These are phyloP conservation scores for Mortierella claussenii DNA, from an alignment of 192 early-diverging fungal species.

Conservation along the genomic window DNA sequence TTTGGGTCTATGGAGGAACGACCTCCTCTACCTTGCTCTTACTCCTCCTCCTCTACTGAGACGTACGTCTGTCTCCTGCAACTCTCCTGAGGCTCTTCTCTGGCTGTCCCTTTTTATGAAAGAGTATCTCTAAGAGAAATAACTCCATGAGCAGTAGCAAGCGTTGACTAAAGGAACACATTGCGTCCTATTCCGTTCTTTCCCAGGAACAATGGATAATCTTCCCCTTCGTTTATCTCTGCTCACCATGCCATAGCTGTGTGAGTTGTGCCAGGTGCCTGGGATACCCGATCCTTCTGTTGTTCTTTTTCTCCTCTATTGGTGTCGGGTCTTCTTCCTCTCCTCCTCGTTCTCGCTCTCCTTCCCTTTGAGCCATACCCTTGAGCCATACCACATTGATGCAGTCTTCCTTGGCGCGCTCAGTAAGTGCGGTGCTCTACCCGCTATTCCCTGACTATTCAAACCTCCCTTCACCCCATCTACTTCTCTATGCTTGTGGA, in stretches of 20 bases:
- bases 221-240: not conserved
- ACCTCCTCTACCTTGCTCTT: slow-evolving; percentile 25
- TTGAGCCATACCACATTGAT: no score
- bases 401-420: no score
- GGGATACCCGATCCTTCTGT: no score
- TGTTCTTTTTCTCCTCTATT: no score
- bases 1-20: slow-evolving; percentile 7
- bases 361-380: not conserved
- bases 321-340: not conserved
- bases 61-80: slow-evolving; percentile 9
- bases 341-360: not conserved
- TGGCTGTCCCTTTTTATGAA: slow-evolving; percentile 3
- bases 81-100: not conserved
- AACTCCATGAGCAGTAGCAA: no score
- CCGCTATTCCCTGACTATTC: slow-evolving; percentile 7
- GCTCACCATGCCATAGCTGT: no score
- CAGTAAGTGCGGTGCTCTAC: slow-evolving; percentile 1
- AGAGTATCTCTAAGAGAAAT: no score
- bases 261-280: no score
- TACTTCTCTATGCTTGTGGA: not conserved
- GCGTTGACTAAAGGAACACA: not conserved
- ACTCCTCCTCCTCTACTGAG: slow-evolving; percentile 30
- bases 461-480: not conserved
- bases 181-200: slow-evolving; percentile 28
- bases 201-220: slow-evolving; percentile 19